These are phyloP conservation scores for Dendrobium chrysotoxum DNA, from an alignment of 106 monocot species.

Conservation along the genomic window DNA sequence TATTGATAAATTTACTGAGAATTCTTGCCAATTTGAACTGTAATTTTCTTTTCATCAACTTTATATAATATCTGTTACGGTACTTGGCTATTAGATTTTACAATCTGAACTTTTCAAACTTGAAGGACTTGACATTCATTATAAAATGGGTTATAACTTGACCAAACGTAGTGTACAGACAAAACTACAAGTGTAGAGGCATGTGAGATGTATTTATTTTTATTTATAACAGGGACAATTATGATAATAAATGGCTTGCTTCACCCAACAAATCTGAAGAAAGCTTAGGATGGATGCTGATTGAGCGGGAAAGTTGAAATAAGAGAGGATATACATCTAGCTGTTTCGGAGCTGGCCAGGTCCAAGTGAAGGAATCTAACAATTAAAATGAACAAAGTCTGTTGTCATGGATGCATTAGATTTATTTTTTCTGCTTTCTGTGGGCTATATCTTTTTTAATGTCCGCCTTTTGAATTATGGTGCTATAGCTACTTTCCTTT, in stretches of 20 bases:
- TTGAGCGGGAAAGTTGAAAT: neutral
- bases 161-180: neutral
- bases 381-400: too few species aligned
- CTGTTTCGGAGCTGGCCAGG: too few species aligned
- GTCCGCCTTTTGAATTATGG: neutral
- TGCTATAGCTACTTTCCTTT: neutral
- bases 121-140: neutral
- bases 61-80: neutral
- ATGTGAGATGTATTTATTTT: neutral
- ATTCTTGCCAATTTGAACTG: constrained; percentile 45
- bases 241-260: neutral
- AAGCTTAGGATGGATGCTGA: neutral
- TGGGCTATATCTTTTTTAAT: too few species aligned
- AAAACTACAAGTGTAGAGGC: neutral
- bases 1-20: constrained; percentile 42
- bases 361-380: too few species aligned
- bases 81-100: neutral
- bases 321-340: too few species aligned
- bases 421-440: too few species aligned
- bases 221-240: neutral
- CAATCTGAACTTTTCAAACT: neutral
- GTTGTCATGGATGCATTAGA: too few species aligned
- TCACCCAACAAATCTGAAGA: neutral
- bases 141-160: neutral
- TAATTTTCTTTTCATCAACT: constrained; percentile 9